These are phyloP conservation scores for Candida pseudoviswanathii DNA, from an alignment of 1,139 yeast genomes.

Conservation along the genomic window DNA sequence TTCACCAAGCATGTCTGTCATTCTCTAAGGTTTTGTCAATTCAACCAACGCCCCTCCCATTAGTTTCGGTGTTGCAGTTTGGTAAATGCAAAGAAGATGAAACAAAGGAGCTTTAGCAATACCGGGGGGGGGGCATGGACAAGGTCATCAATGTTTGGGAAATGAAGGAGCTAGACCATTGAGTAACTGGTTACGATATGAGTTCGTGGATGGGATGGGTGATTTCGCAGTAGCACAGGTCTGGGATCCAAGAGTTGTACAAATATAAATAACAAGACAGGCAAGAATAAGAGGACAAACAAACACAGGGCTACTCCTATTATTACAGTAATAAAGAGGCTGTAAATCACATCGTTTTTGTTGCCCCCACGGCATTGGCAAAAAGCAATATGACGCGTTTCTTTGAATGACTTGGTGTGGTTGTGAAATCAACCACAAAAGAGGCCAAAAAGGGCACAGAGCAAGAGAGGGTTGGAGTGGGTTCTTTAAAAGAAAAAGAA, in stretches of 20 bases:
- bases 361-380: not conserved
- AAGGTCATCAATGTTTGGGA: not conserved
- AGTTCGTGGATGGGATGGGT: not conserved
- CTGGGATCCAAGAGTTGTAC: not conserved
- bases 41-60: not conserved
- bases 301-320: not conserved
- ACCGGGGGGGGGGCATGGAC: not conserved
- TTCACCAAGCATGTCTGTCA: not conserved
- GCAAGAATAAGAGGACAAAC: not conserved
- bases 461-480: not conserved
- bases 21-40: not conserved
- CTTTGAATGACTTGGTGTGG: not conserved
- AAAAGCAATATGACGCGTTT: not conserved
- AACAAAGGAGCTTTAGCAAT: not conserved
- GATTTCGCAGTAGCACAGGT: not conserved
- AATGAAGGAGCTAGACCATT: not conserved
- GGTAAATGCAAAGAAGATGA: not conserved
- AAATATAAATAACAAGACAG: not conserved
- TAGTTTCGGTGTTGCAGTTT: not conserved
- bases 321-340: not conserved
- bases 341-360: not conserved
- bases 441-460: not conserved
- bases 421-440: conserved; percentile 2
- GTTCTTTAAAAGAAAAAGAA: not conserved
- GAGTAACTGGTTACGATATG: not conserved